These are phyloP conservation scores for Curvularia sp. DNA, from an alignment of 2,329 filamentous ascomycete species.

Conservation along the genomic window DNA sequence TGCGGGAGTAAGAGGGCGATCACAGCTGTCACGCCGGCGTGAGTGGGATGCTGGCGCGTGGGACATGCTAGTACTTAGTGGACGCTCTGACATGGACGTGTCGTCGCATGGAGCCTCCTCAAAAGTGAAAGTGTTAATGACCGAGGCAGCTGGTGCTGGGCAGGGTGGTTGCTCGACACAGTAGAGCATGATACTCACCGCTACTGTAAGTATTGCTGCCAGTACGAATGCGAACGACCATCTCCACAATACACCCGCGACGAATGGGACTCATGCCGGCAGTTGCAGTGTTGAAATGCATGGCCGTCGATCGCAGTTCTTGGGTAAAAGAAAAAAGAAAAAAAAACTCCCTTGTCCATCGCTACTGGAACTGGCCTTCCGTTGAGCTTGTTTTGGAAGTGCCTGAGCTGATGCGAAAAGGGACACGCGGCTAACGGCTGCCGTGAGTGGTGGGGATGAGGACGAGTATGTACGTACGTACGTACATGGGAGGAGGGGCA, in stretches of 20 bases:
- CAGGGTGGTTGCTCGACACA: conserved; percentile 1
- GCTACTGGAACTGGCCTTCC: conserved; percentile 10
- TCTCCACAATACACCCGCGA: conserved; percentile 26
- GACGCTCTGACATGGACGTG: conserved; percentile 28
- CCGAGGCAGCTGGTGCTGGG: conserved; percentile 3
- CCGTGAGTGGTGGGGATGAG: conserved; percentile 17
- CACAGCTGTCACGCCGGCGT: conserved; percentile 30
- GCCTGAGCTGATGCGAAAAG: conserved; percentile 8
- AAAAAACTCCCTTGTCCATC: conserved; percentile 2
- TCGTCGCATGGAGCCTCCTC: conserved; percentile 24
- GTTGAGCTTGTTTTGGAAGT: conserved; percentile 13
- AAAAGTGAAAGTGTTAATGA: conserved; percentile 13
- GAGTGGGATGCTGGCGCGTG: conserved; percentile 17
- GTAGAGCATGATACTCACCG: conserved; percentile 17
- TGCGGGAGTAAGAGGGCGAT: conserved; percentile 23
- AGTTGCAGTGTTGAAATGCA: conserved; percentile 7
- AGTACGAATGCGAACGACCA: conserved; percentile 13
- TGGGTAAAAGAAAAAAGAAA: not conserved
- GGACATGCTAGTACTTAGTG: conserved; percentile 13
- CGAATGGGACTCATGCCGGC: conserved; percentile 11
- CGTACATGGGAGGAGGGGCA: conserved; percentile 23
- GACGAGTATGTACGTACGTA: too few relatives aligned
- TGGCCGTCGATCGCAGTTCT: conserved; percentile 14
- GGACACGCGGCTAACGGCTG: conserved; percentile 20
- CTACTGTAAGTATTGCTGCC: conserved; percentile 7